Conservation (phyloP, 169 alveolate genomes). For the Plasmodium knowlesi region DNA sequence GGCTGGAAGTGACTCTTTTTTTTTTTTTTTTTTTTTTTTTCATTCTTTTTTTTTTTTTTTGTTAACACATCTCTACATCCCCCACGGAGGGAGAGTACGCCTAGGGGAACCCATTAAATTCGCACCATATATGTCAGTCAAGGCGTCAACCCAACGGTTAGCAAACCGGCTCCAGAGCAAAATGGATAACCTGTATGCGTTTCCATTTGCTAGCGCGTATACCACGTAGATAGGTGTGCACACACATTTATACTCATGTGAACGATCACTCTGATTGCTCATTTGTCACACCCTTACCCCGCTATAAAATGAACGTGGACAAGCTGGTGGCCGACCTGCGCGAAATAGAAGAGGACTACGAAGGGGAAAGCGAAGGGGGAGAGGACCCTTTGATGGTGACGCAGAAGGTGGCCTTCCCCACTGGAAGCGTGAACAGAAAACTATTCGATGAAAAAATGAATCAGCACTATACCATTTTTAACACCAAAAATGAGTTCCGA, state of each 20-base stretch:
- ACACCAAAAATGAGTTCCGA: slow-evolving; percentile 52
- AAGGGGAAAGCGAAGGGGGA: neutral
- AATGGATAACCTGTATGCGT: neutral
- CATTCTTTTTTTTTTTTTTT: too few relatives aligned
- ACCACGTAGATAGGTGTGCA: neutral
- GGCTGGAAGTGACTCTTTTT: neutral
- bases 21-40: too few relatives aligned
- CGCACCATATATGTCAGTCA: neutral
- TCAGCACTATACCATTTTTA: slow-evolving; percentile 47
- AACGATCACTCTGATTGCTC: neutral
- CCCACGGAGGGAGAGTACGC: neutral
- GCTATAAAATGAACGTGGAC: slow-evolving; percentile 12
- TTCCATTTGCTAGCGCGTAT: neutral
- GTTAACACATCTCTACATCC: neutral
- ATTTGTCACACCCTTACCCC: too few relatives aligned
- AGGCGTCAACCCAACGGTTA: neutral
- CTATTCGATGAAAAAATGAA: neutral
- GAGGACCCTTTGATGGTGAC: neutral
- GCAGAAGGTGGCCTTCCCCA: neutral
- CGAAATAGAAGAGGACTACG: slow-evolving; percentile 32
- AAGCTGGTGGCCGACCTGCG: slow-evolving; percentile 16
- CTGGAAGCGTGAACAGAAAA: neutral
- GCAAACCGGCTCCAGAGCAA: too few relatives aligned
- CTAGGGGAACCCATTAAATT: neutral
- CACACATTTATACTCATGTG: neutral